Percentiles rank a stretch among this genome's conserved stretches.
These are phyloP conservation scores for Phenoliferia sp. DNA, from an alignment of 1,284 basidiomycete genomes.

Conservation along the genomic window DNA sequence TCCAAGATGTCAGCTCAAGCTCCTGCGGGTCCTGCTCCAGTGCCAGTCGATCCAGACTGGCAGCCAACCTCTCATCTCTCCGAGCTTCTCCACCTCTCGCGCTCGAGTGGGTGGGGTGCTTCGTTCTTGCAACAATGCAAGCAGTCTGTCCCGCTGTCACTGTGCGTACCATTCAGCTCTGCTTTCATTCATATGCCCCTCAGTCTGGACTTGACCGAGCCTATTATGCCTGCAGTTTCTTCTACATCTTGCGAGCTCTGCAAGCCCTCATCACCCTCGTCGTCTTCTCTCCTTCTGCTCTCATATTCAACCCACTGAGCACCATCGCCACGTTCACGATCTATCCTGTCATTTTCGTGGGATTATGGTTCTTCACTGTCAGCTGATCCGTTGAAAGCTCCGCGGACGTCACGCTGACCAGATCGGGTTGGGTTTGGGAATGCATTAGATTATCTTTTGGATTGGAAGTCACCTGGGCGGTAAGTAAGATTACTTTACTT, in stretches of 20 bases:
- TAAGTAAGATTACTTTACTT: not conserved
- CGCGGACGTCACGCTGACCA: not conserved
- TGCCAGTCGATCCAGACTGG: not conserved
- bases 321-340: not conserved
- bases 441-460: not conserved
- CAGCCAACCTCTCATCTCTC: not conserved
- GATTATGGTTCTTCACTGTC: not conserved
- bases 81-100: not conserved
- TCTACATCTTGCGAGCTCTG: not conserved
- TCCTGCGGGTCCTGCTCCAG: too few species aligned
- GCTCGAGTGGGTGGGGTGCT: not conserved
- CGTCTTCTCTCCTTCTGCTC: conserved; percentile 1
- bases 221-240: not conserved
- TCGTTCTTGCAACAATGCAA: not conserved
- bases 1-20: too few species aligned
- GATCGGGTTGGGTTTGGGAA: not conserved
- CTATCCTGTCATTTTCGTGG: conserved; percentile 1
- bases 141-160: not conserved
- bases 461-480: not conserved
- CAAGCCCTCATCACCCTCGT: not conserved
- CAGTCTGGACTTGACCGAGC: not conserved
- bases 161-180: not conserved
- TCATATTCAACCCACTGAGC: conserved; percentile 1
- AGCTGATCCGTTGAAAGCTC: not conserved
- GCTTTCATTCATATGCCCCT: too few species aligned